Conservation (phyloP, 768 basidiomycete species). For the Psilocybe cyanescens region DNA sequence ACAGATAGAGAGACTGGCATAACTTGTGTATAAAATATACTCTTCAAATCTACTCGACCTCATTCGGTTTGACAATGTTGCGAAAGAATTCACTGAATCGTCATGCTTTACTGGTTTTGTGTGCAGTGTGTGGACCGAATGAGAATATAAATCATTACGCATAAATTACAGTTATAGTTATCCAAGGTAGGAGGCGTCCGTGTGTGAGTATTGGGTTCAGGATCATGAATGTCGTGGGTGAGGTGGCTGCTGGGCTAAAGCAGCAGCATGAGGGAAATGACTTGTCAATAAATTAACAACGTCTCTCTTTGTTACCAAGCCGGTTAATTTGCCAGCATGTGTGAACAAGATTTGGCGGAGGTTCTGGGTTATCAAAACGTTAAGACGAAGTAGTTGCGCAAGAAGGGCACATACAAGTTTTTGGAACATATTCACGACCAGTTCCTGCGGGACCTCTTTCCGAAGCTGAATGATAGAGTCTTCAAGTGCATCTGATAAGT, state of each 20-base stretch:
- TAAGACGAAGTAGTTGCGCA: neutral
- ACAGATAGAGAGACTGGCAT: conserved; percentile 13
- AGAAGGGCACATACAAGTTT: conserved; percentile 51
- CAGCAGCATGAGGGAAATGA: conserved; percentile 59
- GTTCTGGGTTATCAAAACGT: conserved; percentile 46
- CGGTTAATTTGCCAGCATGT: conserved; percentile 57
- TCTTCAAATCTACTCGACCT: neutral
- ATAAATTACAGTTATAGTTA: neutral
- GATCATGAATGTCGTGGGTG: conserved; percentile 11
- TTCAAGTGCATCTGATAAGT: conserved; percentile 45
- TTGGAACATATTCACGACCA: conserved; percentile 77
- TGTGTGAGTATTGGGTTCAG: neutral
- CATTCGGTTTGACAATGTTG: neutral
- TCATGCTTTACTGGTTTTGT: neutral
- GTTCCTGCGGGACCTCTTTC: conserved; percentile 70
- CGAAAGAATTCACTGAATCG: neutral
- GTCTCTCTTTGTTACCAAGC: conserved; percentile 73
- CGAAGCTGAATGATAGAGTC: conserved; percentile 63
- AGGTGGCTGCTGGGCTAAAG: conserved; percentile 29
- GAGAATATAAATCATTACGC: neutral
- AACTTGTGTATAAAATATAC: neutral
- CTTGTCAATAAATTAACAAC: conserved; percentile 61
- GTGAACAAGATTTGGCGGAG: conserved; percentile 72
- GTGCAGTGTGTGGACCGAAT: too few relatives aligned
- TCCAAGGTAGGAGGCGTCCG: neutral